Base-by-base conservation (phyloP, 108 stramenopile species). In the Nitzschia inconspicua region DNA sequence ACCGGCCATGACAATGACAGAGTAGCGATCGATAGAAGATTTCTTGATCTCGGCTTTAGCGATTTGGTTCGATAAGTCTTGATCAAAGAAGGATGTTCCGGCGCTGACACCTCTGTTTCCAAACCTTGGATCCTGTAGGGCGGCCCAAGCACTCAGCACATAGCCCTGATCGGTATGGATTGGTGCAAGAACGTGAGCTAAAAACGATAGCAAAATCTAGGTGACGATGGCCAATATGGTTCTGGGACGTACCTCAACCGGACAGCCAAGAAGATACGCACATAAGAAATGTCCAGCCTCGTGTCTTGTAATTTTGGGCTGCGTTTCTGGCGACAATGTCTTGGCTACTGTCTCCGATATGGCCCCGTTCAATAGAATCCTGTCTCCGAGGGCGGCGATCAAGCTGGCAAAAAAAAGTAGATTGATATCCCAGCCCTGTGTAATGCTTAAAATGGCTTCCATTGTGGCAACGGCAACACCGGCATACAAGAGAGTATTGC, bases 211-310 rank as follows among this genome's bases (percentile, higher is more conserved):
- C n/a, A n/a, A n/a, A n/a, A n/a, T n/a, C n/a, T n/a, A n/a, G n/a
- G n/a, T n/a, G n/a, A n/a, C n/a, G n/a, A n/a, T n/a, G n/a, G n/a
- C n/a, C n/a, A n/a, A n/a, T n/a, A n/a, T n/a, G n/a, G n/a, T n/a
- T n/a, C n/a, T n/a, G n/a, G n/a, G n/a, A n/a, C n/a, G n/a, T n/a
- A n/a, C n/a, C 63, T 95, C 92, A 2, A 96, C 93, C 1, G 94
- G 94, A 72, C 90, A 94, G 11, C 96, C 96, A n/a, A 95, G 73
- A 16, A 97, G 57, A 52, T 97, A 96, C 10, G 95, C 92, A 52
- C 89, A 74, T 5, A 97, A 48, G 55, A 97, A 93, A 66, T 97
- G 96, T 7, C 95, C 95, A 13, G 96, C 96, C 64, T 97, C 96
- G 69, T 97, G 96, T 27, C 77, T 53, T 18, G 78, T 66, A 35